These are phyloP conservation scores for Candida germanica DNA, from an alignment of 805 yeast genomes.

Conservation along the genomic window DNA sequence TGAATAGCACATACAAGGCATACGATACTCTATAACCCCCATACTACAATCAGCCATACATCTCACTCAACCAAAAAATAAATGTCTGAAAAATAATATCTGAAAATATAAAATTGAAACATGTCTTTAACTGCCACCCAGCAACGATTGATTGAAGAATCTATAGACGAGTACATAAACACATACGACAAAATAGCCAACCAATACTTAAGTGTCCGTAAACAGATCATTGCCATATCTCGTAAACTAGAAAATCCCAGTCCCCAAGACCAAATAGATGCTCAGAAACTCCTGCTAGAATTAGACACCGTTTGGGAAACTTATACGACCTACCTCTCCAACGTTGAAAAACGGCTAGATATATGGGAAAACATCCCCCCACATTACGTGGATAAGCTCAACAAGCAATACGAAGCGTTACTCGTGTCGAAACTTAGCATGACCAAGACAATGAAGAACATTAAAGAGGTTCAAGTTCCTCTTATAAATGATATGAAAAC, in stretches of 20 bases:
- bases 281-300: constrained; percentile 25
- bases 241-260: constrained; percentile 2
- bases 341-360: constrained; percentile 18
- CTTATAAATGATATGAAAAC: constrained; percentile 31
- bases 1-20: too few species aligned
- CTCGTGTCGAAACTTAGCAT: constrained; percentile 11
- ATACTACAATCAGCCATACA: neutral
- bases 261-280: constrained; percentile 8
- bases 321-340: constrained; percentile 25
- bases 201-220: constrained; percentile 33
- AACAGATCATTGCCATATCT: constrained; percentile 23
- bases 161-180: constrained; percentile 26
- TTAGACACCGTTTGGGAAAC: constrained; percentile 23
- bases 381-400: constrained; percentile 19
- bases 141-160: constrained; percentile 31
- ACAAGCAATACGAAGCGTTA: constrained; percentile 20
- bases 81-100: too few species aligned
- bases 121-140: constrained; percentile 29
- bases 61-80: neutral
- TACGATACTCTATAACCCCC: neutral
- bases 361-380: constrained; percentile 12
- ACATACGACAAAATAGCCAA: constrained; percentile 31
- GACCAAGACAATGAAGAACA: constrained; percentile 19
- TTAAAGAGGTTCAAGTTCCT: constrained; percentile 32
- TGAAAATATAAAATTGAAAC: neutral